These are phyloP conservation scores for Periconia digitata DNA, from an alignment of 2,329 filamentous ascomycete genomes.

Conservation along the genomic window DNA sequence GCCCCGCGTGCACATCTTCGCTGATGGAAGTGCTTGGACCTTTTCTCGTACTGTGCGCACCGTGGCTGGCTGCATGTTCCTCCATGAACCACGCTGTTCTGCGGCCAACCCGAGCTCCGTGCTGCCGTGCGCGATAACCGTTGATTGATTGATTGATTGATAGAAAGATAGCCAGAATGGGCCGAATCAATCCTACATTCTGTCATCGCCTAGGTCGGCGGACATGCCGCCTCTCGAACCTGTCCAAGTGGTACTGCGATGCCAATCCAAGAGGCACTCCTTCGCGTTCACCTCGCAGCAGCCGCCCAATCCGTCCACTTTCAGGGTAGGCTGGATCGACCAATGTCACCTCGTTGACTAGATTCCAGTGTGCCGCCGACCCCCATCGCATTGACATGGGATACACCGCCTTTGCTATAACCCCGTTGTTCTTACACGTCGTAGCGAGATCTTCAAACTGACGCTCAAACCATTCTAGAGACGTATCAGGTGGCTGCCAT, in stretches of 20 bases:
- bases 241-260: conserved; percentile 25
- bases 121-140: not conserved
- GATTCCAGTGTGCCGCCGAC: conserved; percentile 23
- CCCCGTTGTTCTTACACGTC: conserved; percentile 25
- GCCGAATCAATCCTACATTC: not conserved
- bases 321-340: conserved; percentile 15
- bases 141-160: not conserved
- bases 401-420: conserved; percentile 20
- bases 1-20: not conserved
- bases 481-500: conserved; percentile 30
- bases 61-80: no score
- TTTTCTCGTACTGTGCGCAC: no score
- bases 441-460: conserved; percentile 26
- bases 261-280: conserved; percentile 25
- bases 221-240: conserved; percentile 6
- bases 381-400: conserved; percentile 27
- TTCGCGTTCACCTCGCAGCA: conserved; percentile 20
- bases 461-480: conserved; percentile 23
- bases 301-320: conserved; percentile 2
- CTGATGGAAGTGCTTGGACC: no score
- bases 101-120: no score
- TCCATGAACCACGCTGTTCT: no score
- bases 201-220: not conserved
- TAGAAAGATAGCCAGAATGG: not conserved
- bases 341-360: conserved; percentile 22